phyloP scores from a whole-genome alignment of 768 basidiomycete species.

The Phlegmacium glaucopus region DNA sequence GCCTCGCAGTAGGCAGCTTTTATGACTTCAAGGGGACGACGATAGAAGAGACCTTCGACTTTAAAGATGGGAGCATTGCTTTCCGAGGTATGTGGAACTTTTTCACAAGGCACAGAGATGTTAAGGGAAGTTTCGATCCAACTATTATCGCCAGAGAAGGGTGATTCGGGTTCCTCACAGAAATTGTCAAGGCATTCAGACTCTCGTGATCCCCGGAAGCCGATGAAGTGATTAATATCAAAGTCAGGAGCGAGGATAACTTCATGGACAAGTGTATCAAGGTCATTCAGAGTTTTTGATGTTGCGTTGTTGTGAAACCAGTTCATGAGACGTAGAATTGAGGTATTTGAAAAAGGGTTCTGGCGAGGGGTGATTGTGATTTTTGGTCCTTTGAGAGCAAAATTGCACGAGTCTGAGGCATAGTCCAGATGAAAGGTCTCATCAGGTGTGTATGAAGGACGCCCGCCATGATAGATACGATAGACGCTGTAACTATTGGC shows the following conservation, averaged over 20 bases:
- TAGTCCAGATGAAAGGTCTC: too few species aligned
- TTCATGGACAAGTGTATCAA: not conserved
- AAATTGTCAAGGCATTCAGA: not conserved
- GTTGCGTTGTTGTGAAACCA: not conserved
- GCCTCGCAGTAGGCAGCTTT: not conserved
- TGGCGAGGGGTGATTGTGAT: too few species aligned
- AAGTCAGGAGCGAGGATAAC: not conserved
- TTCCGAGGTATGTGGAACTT: not conserved
- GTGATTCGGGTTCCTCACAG: not conserved
- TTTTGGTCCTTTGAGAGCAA: too few species aligned
- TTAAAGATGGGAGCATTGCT: not conserved
- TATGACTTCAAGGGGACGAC: not conserved
- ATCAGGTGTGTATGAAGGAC: too few species aligned
- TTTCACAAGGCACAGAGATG: not conserved
- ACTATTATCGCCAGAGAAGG: not conserved
- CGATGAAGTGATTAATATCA: not conserved
- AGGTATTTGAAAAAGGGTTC: not conserved
- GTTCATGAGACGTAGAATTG: not conserved
- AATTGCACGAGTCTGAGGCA: too few species aligned
- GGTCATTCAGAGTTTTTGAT: not conserved
- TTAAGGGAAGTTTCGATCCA: not conserved
- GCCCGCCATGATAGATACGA: too few species aligned
- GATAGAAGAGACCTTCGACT: not conserved
- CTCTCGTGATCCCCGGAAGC: not conserved
- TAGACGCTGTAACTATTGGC: too few species aligned